Base-by-base conservation (phyloP, 1,139 yeast species). In the Geotrichum candidum region DNA sequence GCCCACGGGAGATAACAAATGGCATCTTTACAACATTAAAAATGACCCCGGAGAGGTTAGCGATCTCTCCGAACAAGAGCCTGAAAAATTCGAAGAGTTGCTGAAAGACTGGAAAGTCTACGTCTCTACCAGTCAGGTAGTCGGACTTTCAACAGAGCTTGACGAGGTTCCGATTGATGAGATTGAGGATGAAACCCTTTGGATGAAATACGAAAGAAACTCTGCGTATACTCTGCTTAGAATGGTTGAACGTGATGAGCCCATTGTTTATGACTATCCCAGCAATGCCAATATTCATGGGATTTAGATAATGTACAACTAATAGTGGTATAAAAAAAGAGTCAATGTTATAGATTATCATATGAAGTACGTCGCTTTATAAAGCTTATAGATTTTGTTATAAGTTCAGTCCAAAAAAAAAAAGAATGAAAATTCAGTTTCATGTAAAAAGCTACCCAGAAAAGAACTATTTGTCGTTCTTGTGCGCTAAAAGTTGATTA, bases 81-180 rank as follows among this genome's bases (percentile, higher is more conserved):
- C 78, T 0, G 75, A 73, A 3, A 73, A 74, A 45, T 70, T 82
- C 56, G 67, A 75, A 10, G 78, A 79, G 66, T 65, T 82, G 68
- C 67, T 81, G 10, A 74, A 74, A 35, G 80, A 81, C 65, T 83
- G 86, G 86, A 73, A 81, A 2, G 74, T 75, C 46, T 83, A 83
- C 66, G 84, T 80, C 53, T 81, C 84, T 0, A 86, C 81, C 65
- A 81, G 85, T 0, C 86, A 85, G 2, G 73, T 82, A 31, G 77
- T 80, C 22, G 83, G 81, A 65, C 64, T 76, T 50, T 69, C 60
- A 15, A 61, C 61, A 10, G 66, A 65, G 7, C 48, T 65, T 29
- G 58, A 57, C 13, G 53, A 57, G 3, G 58, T 65, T 22, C 64
- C 61, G n/a, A 61, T 59, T 6, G 63, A 66, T 55, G 65, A 66